Percentiles rank a stretch among this genome's conserved stretches.
Conservation (phyloP, 2,329 filamentous ascomycete genomes). For the Colletotrichum echinochloae region DNA sequence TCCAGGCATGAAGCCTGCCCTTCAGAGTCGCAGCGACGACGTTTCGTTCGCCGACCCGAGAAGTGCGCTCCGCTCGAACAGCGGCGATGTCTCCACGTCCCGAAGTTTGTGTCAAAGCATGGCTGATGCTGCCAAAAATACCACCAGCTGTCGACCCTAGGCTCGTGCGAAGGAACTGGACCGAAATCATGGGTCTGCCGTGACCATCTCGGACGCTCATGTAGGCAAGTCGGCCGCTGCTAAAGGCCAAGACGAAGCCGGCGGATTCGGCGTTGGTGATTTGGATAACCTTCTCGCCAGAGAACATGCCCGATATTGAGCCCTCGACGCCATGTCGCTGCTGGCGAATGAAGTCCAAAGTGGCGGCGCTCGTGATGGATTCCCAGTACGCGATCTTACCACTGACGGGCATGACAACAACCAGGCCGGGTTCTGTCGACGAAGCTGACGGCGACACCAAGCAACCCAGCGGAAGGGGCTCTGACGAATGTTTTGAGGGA, state of each 20-base stretch:
- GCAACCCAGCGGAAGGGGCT: constrained; percentile 84
- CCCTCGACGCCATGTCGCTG: constrained; percentile 85
- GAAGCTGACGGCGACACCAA: constrained; percentile 84
- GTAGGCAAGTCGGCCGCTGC: constrained; percentile 87
- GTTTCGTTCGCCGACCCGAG: constrained; percentile 84
- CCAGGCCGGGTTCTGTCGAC: constrained; percentile 84
- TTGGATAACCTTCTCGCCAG: constrained; percentile 81
- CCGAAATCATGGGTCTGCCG: constrained; percentile 83
- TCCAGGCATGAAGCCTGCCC: constrained; percentile 87
- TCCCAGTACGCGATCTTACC: constrained; percentile 96
- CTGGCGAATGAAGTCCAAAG: constrained; percentile 84
- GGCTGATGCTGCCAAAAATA: constrained; percentile 84
- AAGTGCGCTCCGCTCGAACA: constrained; percentile 78
- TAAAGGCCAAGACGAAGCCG: constrained; percentile 87
- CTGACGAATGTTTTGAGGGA: constrained; percentile 72
- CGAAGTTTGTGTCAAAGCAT: constrained; percentile 76
- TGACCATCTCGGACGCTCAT: constrained; percentile 87
- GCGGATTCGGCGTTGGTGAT: constrained; percentile 86
- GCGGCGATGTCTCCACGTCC: constrained; percentile 84
- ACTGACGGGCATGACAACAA: constrained; percentile 85
- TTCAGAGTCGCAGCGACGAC: constrained; percentile 83
- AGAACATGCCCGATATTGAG: constrained; percentile 77
- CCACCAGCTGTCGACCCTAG: constrained; percentile 69
- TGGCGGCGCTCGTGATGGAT: constrained; percentile 88
- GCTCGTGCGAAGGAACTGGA: constrained; percentile 78